Evolutionary conservation across 2,329 filamentous ascomycete species (phyloP), one percentile per base, ranked within the genome.

Genomic region (Colletotrichum gigasporum): DNA sequence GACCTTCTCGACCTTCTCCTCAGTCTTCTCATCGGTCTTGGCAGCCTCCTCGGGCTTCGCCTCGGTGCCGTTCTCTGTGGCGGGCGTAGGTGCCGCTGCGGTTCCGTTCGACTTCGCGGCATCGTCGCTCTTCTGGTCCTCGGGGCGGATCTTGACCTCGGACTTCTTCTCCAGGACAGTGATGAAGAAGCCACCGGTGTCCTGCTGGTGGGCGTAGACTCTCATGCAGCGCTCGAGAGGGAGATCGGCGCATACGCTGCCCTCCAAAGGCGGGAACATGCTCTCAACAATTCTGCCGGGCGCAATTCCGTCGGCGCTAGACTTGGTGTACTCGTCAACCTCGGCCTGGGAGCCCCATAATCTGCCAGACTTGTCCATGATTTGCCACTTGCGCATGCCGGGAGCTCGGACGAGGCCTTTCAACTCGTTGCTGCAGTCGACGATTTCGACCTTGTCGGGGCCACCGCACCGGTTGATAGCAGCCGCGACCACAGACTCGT

Each of bases 161-260:
- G 88, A 86, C 75, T 90, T 90, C 85, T 99, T 99, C 82, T 97
- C 92, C 16, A 99, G 80, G 0, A 97, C 94, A 0, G 94, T 91
- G 74, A 99, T 97, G 81, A 99, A 99, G 84, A 99, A 99, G 20
- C 91, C 95, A 59, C 96, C 96, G 3, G 96, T 99, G 72, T 99
- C 94, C 78, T 99, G 96, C 74, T 94, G 86, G 77, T 99, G 96
- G 32, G 94, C 92, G 76, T 98, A 99, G 6, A 99, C 90, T 67
- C 96, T 88, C 85, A 98, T 94, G 78, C 95, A 97, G 65, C 91
- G 88, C 72, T 97, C 92, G 16, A 98, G 85, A 14, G 94, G 94
- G 22, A 97, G 83, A 78, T 86, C 73, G 77, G 86, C 82, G 57
- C 85, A 87, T 26, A 82, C 80, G 37, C 80, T 78, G 14, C 78